These are phyloP conservation scores for Penicillium cinerascens DNA, from an alignment of 495 filamentous ascomycete species.

Conservation along the genomic window DNA sequence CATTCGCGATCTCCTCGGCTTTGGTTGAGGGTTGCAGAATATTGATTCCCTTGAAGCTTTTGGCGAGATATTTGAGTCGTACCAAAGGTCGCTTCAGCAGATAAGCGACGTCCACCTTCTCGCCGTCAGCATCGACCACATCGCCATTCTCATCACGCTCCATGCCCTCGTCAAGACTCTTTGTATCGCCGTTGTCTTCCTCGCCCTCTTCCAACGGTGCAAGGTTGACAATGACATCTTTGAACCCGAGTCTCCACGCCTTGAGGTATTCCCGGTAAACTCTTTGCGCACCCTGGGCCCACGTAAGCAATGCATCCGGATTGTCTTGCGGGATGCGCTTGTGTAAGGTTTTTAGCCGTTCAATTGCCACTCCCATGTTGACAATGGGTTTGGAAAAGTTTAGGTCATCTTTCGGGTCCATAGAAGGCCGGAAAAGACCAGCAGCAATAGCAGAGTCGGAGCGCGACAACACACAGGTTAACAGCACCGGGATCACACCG, in stretches of 20 bases:
- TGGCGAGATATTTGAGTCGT: slow-evolving; percentile 81
- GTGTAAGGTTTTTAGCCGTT: slow-evolving; percentile 77
- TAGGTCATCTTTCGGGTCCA: slow-evolving; percentile 49
- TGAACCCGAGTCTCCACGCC: slow-evolving; percentile 91
- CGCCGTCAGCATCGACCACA: slow-evolving; percentile 71
- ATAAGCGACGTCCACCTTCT: slow-evolving; percentile 92
- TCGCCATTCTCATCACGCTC: slow-evolving; percentile 76
- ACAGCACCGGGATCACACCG: slow-evolving; percentile 90
- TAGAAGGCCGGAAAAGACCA: slow-evolving; percentile 60
- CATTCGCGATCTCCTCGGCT: slow-evolving; percentile 51
- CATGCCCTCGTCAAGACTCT: slow-evolving; percentile 62
- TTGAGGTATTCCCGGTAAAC: slow-evolving; percentile 86
- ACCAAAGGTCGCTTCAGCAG: slow-evolving; percentile 86
- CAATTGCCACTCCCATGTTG: slow-evolving; percentile 88
- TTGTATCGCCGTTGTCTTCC: slow-evolving; percentile 48
- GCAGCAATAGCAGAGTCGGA: slow-evolving; percentile 62
- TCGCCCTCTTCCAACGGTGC: slow-evolving; percentile 62
- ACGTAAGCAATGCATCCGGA: slow-evolving; percentile 64
- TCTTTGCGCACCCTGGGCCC: slow-evolving; percentile 72
- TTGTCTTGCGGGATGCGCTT: slow-evolving; percentile 71
- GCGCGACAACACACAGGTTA: slow-evolving; percentile 78
- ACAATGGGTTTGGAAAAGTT: slow-evolving; percentile 85
- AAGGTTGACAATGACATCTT: slow-evolving; percentile 91
- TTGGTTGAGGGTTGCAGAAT: slow-evolving; percentile 53
- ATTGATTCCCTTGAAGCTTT: slow-evolving; percentile 71